Evolutionary conservation across 345 rosid genomes (phyloP), one percentile per base, ranked within the genome.

Genomic region (Gossypium stocksii): DNA sequence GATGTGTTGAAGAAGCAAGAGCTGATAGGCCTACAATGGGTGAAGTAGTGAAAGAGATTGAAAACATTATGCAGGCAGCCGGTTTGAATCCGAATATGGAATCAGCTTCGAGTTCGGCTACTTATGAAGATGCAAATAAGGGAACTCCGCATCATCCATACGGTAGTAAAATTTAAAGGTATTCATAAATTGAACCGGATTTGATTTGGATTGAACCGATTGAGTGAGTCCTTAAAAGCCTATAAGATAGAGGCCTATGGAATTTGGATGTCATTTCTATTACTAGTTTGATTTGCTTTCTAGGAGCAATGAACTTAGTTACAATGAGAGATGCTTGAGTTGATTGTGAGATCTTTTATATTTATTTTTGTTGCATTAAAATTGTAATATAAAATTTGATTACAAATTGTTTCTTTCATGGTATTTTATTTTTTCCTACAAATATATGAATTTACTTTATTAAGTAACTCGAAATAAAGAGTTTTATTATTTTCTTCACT

Each of bases 1-100:
- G 76, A 29, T 88, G 97, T 58, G 92, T 90, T 22, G 86, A 85
- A 46, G 92, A 87, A 65, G 76, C 85, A 12, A 89, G 90, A 66
- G 81, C 61, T 1, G 82, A 82, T 16, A 77, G 96, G 78, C 98
- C 97, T 57, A 69, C 90, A 2, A 91, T 91, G 95, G 82, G 93
- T 58, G 93, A 91, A 44, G 96, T 82, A 44, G 90, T 85, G 44
- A 91, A 87, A 76, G 96, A 86, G 83, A 90, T 93, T 5, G 98
- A 93, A 81, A 80, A 51, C 62, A 88, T 91, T 45, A 76, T 91
- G 91, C 82, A 86, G 78, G 69, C 72, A 23, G 89, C 90, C 2
- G 92, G 98, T 2, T 9, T 88, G 70, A 86, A 89, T 61, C 89
- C 88, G 8, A 85, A 83, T 66, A 82, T 76, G 3, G 89, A 89